A percentile compares a stretch with the other conserved stretches of the same genome.
Conservation (phyloP, 176 grass and related monocot species). For the Metroxylon sagu region DNA sequence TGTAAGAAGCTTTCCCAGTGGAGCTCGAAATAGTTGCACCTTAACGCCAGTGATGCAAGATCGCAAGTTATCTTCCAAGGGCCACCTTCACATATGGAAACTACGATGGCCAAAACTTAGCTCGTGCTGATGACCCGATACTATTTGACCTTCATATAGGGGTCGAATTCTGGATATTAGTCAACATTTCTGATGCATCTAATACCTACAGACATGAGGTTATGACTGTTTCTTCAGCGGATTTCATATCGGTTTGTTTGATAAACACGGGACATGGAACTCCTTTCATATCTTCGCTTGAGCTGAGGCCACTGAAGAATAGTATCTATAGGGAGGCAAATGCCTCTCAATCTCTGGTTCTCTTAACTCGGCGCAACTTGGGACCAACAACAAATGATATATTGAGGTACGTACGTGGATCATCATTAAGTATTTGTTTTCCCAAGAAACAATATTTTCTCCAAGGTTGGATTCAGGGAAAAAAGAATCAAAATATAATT, state of each 20-base stretch:
- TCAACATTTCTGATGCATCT: conserved; percentile 19
- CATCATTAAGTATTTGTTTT: no score
- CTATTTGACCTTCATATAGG: conserved; percentile 13
- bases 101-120: not conserved
- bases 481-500: no score
- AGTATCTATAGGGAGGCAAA: conserved; percentile 15
- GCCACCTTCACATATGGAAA: conserved; percentile 6
- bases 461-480: no score
- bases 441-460: no score
- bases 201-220: not conserved
- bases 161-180: conserved; percentile 29
- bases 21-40: conserved; percentile 4
- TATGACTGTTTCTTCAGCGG: not conserved
- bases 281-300: conserved; percentile 57
- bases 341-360: conserved; percentile 17
- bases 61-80: conserved; percentile 2
- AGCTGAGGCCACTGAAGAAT: conserved; percentile 40
- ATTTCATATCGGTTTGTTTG: conserved; percentile 40
- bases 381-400: conserved; percentile 5
- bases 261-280: conserved; percentile 40
- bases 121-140: not conserved
- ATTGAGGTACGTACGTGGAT: no score
- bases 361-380: conserved; percentile 15
- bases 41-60: not conserved
- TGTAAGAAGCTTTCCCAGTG: conserved; percentile 45